Conservation (phyloP, 768 basidiomycete genomes). For the Auriscalpium orientale region DNA sequence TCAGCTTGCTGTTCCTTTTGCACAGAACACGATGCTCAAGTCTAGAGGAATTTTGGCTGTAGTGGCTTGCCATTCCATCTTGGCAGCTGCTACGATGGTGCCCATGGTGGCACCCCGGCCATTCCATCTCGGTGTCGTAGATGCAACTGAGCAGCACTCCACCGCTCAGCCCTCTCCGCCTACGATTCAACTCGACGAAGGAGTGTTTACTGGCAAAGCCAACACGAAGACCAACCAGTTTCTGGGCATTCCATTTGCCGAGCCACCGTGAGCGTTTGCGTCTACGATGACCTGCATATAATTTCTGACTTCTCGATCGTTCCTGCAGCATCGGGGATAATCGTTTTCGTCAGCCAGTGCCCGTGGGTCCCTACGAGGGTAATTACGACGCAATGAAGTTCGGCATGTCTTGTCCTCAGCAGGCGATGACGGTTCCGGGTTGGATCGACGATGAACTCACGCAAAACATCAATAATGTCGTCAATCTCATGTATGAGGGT, state of each 20-base stretch:
- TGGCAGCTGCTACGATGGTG: no score
- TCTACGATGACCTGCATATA: background rate
- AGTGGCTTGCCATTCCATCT: no score
- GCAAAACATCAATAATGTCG: constrained; percentile 1
- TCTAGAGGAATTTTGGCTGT: no score
- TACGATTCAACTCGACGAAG: constrained; percentile 17
- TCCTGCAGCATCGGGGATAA: constrained; percentile 2
- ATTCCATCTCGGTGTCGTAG: no score
- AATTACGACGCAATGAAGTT: constrained; percentile 11
- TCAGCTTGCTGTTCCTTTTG: no score
- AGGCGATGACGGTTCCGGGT: constrained; percentile 7
- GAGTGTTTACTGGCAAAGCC: constrained; percentile 16
- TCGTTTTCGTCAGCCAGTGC: constrained; percentile 15
- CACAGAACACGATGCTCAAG: no score
- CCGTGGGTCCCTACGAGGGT: constrained; percentile 14
- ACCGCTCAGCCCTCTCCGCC: background rate
- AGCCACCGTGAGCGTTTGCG: constrained; percentile 20
- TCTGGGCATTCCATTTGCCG: constrained; percentile 23
- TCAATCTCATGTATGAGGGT: constrained; percentile 6
- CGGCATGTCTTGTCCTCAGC: constrained; percentile 21
- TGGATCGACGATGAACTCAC: background rate
- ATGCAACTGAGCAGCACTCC: background rate
- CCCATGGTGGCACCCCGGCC: no score
- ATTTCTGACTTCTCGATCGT: background rate
- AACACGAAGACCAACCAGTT: constrained; percentile 12